Evolutionary conservation across 768 basidiomycete species (phyloP), one percentile per base, ranked within the genome.

Genomic region (Panaeolus papilionaceus): DNA sequence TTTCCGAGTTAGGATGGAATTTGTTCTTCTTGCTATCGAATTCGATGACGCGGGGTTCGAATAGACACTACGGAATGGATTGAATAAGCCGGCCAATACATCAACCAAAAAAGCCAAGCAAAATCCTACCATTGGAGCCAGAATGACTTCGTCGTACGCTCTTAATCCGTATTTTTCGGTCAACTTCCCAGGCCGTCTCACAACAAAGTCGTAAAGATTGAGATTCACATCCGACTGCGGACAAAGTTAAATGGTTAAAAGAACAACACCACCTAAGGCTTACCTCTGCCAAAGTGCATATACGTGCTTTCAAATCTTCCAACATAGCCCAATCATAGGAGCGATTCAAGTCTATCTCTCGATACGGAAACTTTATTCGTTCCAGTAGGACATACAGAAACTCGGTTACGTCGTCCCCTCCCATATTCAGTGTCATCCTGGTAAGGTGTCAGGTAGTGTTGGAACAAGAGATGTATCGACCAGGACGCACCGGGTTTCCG

Each of bases 331-430:
- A 98, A 73, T 98, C 96, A 74, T 95, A 93, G 51, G 87, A 86
- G 39, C 85, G 83, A 6, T 86, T 85, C 28, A 98, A 83, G 74
- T 98, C 85, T 69, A 94, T 82, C 33, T 96, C 92, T 65, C 88
- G 81, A 77, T 98, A 99, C 0, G 98, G 98, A 73, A 99, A 96
- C 49, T 86, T 84, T 62, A 95, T 94, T 58, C 90, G 88, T 61
- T 88, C 84, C 33, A 99, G 82, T 14, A 98, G 80, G 28, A 92
- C 89, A 71, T 89, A 88, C 51, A 97, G 82, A 73, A 97, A 94
- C 69, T 93, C 90, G 3, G 97, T 98, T 74, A 99, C 91, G 79
- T 98, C 98, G 76, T 99, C 93, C 14, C 97, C 96, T 20, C 95
- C 98, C 79, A 94, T 92, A 72, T 90, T 91, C 61, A 99, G 83